Evolutionary conservation across 352 stramenopile species (phyloP), one percentile per base, ranked within the genome.

Genomic region (Phytophthora pluvialis): DNA sequence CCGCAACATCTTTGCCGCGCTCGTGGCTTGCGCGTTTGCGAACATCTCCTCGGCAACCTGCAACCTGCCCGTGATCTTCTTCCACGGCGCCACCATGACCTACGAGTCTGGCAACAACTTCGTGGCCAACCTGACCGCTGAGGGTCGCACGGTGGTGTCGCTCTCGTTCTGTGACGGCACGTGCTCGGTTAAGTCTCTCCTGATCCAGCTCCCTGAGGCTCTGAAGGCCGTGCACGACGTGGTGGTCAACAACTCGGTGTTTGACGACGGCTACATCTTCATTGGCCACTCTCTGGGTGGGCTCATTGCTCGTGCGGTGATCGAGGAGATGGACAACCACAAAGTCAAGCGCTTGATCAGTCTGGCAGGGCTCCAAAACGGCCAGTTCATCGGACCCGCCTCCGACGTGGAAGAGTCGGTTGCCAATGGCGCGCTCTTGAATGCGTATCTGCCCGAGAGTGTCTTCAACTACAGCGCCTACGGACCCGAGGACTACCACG

Each of bases 251-350:
- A 58, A 77, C 56, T 40, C 50, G 11, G 39, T 31, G 1, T 80
- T 75, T 35, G 63, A 54, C 25, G 52, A 73, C 7, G 78, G 78
- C 35, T 83, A 83, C 70, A 60, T 78, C 51, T 70, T 86, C 36
- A 66, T 83, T 5, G 75, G 39, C 15, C 73, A 83, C 36, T 81
- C 75, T 1, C 66, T 74, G 8, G 78, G 77, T 12, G 78, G 65
- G 0, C 12, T 70, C 1, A 64, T 86, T 11, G 55, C 67, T 26
- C 75, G 78, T 7, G 67, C 61, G 2, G 67, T 83, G 10, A 58
- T 83, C 18, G 74, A 83, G 63, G 58, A 74, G 16, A 78, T 79
- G 77, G 72, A 86, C 38, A 65, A 83, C 42, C 77, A 86, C 62
- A 72, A 78, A 6, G 72, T 73, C 3, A 62, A 70, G 21, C 69